phyloP scores from a whole-genome alignment of 2,329 filamentous ascomycete species.

The Fusarium denticulatum region DNA sequence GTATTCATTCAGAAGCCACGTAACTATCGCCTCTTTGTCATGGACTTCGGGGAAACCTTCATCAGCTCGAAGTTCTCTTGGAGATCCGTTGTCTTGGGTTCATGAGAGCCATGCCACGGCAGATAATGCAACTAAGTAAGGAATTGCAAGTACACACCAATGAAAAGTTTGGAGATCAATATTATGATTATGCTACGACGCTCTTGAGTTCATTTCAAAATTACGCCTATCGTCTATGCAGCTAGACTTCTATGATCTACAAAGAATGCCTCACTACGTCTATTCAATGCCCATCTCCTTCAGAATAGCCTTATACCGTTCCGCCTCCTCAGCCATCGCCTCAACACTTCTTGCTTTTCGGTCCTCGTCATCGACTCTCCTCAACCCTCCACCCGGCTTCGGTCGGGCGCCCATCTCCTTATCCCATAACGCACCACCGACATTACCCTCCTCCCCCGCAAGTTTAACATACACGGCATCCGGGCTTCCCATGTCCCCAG shows the following conservation, averaged over 20 bases:
- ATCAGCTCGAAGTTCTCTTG: not conserved
- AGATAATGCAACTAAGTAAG: not conserved
- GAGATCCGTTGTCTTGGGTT: not conserved
- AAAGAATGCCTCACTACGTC: not conserved
- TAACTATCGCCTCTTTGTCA: not conserved
- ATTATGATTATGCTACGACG: not conserved
- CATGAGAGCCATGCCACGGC: not conserved
- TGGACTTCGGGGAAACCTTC: not conserved
- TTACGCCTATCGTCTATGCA: not conserved
- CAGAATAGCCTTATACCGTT: constrained; percentile 66
- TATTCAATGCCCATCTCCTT: constrained; percentile 52
- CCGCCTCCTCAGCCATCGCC: constrained; percentile 84
- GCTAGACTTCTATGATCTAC: not conserved
- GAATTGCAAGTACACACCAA: not conserved
- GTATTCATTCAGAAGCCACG: not conserved
- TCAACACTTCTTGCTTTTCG: constrained; percentile 73
- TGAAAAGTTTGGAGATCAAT: not conserved
- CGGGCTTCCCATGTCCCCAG: constrained; percentile 60
- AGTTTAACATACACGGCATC: constrained; percentile 86
- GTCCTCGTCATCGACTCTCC: constrained; percentile 75
- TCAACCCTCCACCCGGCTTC: constrained; percentile 67
- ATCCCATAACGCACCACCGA: constrained; percentile 76
- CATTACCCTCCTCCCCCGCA: constrained; percentile 85
- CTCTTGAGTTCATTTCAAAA: not conserved
- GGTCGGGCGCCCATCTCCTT: constrained; percentile 52